phyloP scores from a whole-genome alignment of 2,329 filamentous ascomycete species.

The Paecilomyces dactylethromorphus region DNA sequence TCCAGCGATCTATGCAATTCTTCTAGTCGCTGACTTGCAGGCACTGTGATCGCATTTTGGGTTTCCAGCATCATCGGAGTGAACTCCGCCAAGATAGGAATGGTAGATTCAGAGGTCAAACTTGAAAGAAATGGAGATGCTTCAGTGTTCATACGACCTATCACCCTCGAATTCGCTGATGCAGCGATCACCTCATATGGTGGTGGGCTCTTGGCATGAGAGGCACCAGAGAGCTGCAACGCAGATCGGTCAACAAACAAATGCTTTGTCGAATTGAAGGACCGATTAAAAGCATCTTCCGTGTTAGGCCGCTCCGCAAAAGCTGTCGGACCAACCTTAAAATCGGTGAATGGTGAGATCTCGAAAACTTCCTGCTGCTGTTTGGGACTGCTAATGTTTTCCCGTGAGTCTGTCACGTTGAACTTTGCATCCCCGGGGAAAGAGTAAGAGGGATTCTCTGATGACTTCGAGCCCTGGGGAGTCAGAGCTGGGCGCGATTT shows the following conservation, averaged over 20 bases:
- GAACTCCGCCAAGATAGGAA: conserved; percentile 37
- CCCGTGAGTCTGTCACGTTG: conserved; percentile 31
- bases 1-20: conserved; percentile 32
- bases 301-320: conserved; percentile 4
- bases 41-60: conserved; percentile 20
- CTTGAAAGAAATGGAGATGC: conserved; percentile 25
- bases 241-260: conserved; percentile 35
- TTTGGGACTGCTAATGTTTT: conserved; percentile 16
- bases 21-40: conserved; percentile 24
- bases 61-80: conserved; percentile 34
- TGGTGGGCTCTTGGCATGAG: conserved; percentile 34
- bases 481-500: conserved; percentile 15
- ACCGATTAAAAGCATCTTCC: conserved; percentile 15
- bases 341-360: conserved; percentile 15
- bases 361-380: conserved; percentile 16
- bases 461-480: conserved; percentile 23
- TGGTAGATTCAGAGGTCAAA: conserved; percentile 26
- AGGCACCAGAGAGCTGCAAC: conserved; percentile 31
- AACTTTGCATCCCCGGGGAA: conserved; percentile 19
- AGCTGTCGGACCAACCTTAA: conserved; percentile 4
- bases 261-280: conserved; percentile 19
- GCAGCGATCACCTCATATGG: conserved; percentile 38
- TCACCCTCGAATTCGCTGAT: conserved; percentile 34
- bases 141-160: conserved; percentile 33
- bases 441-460: conserved; percentile 16